phyloP scores from a whole-genome alignment of 768 basidiomycete species.

The Pisolithus orientalis region DNA sequence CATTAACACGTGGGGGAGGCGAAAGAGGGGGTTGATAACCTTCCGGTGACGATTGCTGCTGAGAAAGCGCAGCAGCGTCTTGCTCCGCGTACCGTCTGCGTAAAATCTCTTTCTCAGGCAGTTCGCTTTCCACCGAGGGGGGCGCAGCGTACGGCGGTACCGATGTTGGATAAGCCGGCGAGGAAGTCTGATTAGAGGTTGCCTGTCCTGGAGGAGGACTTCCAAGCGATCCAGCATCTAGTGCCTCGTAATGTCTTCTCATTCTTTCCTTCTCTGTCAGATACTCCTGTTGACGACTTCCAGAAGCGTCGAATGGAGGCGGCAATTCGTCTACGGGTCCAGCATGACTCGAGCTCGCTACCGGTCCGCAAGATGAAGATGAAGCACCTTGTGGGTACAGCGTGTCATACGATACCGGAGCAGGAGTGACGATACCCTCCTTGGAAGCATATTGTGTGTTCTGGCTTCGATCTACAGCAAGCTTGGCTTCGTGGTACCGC shows the following conservation, averaged over 20 bases:
- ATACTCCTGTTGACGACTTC: conserved; percentile 32
- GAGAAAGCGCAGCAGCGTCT: conserved; percentile 34
- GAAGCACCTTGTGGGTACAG: conserved; percentile 42
- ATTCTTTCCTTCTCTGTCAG: conserved; percentile 64
- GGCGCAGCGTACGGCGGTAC: conserved; percentile 20
- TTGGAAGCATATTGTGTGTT: conserved; percentile 21
- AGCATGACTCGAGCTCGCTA: conserved; percentile 14
- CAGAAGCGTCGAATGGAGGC: conserved; percentile 46
- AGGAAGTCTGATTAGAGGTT: conserved; percentile 8
- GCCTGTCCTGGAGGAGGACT: conserved; percentile 6
- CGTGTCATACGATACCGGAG: conserved; percentile 57
- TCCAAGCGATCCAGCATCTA: conserved; percentile 50
- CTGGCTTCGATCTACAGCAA: conserved; percentile 61
- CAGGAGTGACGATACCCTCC: conserved; percentile 21
- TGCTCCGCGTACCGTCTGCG: conserved; percentile 52
- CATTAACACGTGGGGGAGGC: conserved; percentile 22
- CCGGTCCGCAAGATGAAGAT: conserved; percentile 7
- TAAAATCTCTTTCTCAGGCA: conserved; percentile 53
- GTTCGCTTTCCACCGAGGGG: conserved; percentile 18
- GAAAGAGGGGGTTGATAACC: conserved; percentile 13
- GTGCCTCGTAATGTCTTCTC: conserved; percentile 56
- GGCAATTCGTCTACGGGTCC: conserved; percentile 33
- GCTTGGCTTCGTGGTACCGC: conserved; percentile 65
- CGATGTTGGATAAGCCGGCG: conserved; percentile 11
- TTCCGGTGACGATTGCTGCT: conserved; percentile 8